phyloP scores from a whole-genome alignment of 2,329 filamentous ascomycete genomes.

The Colletotrichum orbiculare region DNA sequence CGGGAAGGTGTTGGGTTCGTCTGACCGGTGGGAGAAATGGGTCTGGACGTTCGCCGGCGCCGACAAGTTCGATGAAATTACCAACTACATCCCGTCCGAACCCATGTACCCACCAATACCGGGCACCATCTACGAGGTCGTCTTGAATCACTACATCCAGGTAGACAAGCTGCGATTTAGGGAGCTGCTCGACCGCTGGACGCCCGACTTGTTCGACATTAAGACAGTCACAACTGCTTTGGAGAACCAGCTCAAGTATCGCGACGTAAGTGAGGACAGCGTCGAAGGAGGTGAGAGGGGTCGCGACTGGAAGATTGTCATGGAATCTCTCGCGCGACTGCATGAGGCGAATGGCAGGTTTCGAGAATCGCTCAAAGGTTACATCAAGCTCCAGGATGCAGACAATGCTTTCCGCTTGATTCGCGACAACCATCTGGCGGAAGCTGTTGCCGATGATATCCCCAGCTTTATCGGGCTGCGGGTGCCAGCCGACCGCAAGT shows the following conservation, averaged over 20 bases:
- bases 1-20: slow-evolving; percentile 82
- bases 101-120: slow-evolving; percentile 84
- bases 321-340: slow-evolving; percentile 85
- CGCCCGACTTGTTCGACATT: slow-evolving; percentile 85
- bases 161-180: slow-evolving; percentile 80
- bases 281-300: slow-evolving; percentile 78
- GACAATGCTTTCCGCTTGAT: slow-evolving; percentile 90
- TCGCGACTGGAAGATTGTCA: slow-evolving; percentile 89
- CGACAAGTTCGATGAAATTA: slow-evolving; percentile 89
- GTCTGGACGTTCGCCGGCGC: slow-evolving; percentile 91
- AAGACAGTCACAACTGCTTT: slow-evolving; percentile 80
- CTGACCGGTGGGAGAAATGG: slow-evolving; percentile 94
- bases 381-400: slow-evolving; percentile 91
- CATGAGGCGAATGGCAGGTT: slow-evolving; percentile 85
- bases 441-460: slow-evolving; percentile 90
- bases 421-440: slow-evolving; percentile 87
- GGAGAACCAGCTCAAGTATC: slow-evolving; percentile 82
- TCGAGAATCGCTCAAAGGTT: slow-evolving; percentile 86
- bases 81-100: slow-evolving; percentile 81
- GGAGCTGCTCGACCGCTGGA: slow-evolving; percentile 85
- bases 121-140: slow-evolving; percentile 85
- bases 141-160: slow-evolving; percentile 89
- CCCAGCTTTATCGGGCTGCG: slow-evolving; percentile 87
- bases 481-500: slow-evolving; percentile 77
- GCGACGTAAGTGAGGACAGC: slow-evolving; percentile 80